Evolutionary conservation across 495 filamentous ascomycete genomes (phyloP).

Genomic region (Aspergillus asperescens): DNA sequence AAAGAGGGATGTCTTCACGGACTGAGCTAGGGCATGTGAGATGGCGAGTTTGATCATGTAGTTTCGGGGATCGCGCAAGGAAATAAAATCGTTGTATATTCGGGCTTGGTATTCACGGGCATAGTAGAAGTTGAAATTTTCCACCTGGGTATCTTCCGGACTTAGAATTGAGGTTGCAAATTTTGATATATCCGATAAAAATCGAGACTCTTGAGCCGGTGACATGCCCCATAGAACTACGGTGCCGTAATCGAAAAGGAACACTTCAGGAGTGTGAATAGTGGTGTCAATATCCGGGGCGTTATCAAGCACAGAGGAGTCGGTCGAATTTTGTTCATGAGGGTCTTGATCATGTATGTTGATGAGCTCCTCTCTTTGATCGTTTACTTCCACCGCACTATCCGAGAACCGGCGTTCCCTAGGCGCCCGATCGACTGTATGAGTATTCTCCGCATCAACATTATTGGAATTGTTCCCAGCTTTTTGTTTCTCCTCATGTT

Average conservation of each 20-base stretch:
- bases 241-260: conserved; percentile 97
- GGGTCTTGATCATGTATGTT: conserved; percentile 43
- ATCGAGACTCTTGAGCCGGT: conserved; percentile 71
- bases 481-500: conserved; percentile 40
- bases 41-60: conserved; percentile 98
- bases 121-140: conserved; percentile 99
- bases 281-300: conserved; percentile 49
- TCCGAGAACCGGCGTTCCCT: conserved; percentile 63
- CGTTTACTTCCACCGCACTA: conserved; percentile 53
- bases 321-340: conserved; percentile 24
- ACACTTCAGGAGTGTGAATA: conserved; percentile 88
- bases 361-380: conserved; percentile 50
- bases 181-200: conserved; percentile 91
- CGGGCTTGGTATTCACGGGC: conserved; percentile 93
- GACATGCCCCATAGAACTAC: conserved; percentile 99
- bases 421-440: conserved; percentile 32
- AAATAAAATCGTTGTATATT: conserved; percentile 99
- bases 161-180: conserved; percentile 88
- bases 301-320: conserved; percentile 27
- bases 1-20: conserved; percentile 93
- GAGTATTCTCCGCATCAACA: conserved; percentile 18
- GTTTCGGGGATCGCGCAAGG: conserved; percentile 81
- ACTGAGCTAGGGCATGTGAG: conserved; percentile 89
- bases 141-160: conserved; percentile 83
- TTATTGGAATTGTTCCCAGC: conserved; percentile 22